These are phyloP conservation scores for Aspergillus transmontanensis DNA, from an alignment of 2,329 filamentous ascomycete genomes.

Conservation along the genomic window DNA sequence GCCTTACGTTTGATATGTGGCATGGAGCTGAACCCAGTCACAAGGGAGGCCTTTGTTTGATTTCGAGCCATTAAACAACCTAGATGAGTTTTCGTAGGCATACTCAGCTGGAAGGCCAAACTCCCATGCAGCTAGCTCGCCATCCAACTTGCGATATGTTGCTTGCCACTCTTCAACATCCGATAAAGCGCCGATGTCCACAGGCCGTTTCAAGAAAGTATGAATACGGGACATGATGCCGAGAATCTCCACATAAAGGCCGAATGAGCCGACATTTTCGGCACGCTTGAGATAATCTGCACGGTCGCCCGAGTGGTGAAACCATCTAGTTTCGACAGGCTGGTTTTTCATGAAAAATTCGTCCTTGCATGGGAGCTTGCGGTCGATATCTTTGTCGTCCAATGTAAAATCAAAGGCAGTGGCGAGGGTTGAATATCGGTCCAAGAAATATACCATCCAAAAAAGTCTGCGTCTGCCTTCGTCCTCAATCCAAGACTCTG, in stretches of 20 bases:
- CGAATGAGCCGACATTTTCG: conserved; percentile 83
- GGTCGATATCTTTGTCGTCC: conserved; percentile 86
- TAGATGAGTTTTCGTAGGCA: conserved; percentile 70
- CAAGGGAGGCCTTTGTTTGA: conserved; percentile 72
- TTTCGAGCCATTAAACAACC: conserved; percentile 68
- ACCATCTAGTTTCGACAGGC: conserved; percentile 82
- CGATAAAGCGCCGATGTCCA: conserved; percentile 79
- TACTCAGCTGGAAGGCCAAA: conserved; percentile 81
- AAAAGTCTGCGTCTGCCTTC: conserved; percentile 82
- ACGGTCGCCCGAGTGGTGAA: conserved; percentile 57
- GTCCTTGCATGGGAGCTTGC: conserved; percentile 82
- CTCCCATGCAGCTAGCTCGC: conserved; percentile 78
- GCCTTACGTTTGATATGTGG: conserved; percentile 79
- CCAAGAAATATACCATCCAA: conserved; percentile 92
- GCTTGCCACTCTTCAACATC: conserved; percentile 91
- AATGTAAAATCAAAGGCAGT: conserved; percentile 91
- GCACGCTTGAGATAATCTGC: conserved; percentile 69
- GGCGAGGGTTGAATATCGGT: conserved; percentile 85
- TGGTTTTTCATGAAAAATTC: conserved; percentile 83
- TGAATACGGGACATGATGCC: conserved; percentile 87
- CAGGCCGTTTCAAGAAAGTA: conserved; percentile 82
- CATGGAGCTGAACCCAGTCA: conserved; percentile 88
- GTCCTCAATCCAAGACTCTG: conserved; percentile 85
- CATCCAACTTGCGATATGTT: conserved; percentile 82
- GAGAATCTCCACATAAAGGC: conserved; percentile 86